Evolutionary conservation across 2,329 filamentous ascomycete genomes (phyloP), one percentile per base, ranked within the genome.

Genomic region (Diaporthe vexans): DNA sequence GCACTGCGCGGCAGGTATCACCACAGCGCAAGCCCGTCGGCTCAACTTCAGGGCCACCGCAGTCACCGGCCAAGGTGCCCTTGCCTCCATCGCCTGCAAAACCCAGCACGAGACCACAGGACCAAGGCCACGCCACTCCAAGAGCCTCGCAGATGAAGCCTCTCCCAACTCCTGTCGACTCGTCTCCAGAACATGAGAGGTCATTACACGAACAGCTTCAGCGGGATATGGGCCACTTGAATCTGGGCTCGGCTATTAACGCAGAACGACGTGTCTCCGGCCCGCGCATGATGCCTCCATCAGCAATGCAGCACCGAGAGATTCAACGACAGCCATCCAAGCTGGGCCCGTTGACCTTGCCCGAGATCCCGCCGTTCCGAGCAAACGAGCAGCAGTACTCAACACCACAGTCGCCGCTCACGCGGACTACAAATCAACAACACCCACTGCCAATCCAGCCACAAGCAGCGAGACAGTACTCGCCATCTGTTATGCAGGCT

Each of bases 121-220:
- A 85, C 37, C 77, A 78, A 19, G 82, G 83, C 11, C 85, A 88
- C 73, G 59, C 40, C 4, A 89, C 88, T 11, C 88, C 90, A 29
- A 83, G 84, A 29, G 79, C 82, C 17, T 80, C 84, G n/a, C 81
- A 84, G 72, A 85, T 84, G 65, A 86, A 86, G 72, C 84, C 88
- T 56, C 84, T 86, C 77, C 86, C 88, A 21, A 85, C 86, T 8
- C 85, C 87, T 8, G 81, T 85, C 4, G 83, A 85, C 24, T 86
- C 87, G 70, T 90, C 90, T 5, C 85, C 87, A 11, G 91, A 92
- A 74, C 91, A 92, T 77, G 91, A 93, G 77, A 85, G 86, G 59
- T 87, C 88, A 56, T 81, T 92, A 56, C 91, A 91, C 75, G 88
- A 90, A 52, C 90, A 93, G 80, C 81, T 93, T n/a, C 90, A 90